Base-by-base conservation (phyloP, 352 stramenopile species). In the Globisporangium orthogonon region DNA sequence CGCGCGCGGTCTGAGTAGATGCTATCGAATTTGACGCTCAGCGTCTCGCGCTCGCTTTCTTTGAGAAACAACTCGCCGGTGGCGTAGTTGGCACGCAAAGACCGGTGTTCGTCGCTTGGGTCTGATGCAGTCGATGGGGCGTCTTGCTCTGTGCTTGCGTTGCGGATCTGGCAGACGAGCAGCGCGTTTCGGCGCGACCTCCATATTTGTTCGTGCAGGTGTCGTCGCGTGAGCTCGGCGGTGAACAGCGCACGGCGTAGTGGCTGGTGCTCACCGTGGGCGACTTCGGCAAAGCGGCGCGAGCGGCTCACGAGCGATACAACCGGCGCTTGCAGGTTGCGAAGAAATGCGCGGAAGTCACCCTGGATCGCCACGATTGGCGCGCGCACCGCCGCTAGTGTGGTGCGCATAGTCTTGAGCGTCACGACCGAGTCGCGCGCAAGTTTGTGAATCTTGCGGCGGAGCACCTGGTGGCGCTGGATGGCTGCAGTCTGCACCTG, bases 141-240 rank as follows among this genome's bases (percentile, higher is more conserved):
- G n/a, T 51, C 11, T 50, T 41, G 18, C 15, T 28, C 46, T n/a
- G 39, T 17, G 46, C 9, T 11, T 2, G 63, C 37, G 31, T 83
- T 80, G n/a, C 82, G 73, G 23, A 89, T 73, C 62, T 91, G 82
- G 33, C 75, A 86, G 30, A 88, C 63, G 6, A 91, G 60, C 15
- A 86, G 43, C 5, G 82, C 78, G 43, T 91, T 78, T 5, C 69
- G 69, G 23, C 72, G 62, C 10, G 80, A 56, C 0, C 64, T 61
- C 82, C 82, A 91, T 33, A 91, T 55, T 50, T 91, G 78, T 9
- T 91, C 81, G 52, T 89, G 78, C 51, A 91, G 59, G 52, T 91
- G 81, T 28, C 67, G 72, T 4, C 77, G 66, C 18, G 75, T 68
- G 35, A 80, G 66, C 50, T 87, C 73, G 2, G 73, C 61, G 11